These are phyloP conservation scores for Quercus mongolica DNA, from an alignment of 306 rosid species.

Conservation along the genomic window DNA sequence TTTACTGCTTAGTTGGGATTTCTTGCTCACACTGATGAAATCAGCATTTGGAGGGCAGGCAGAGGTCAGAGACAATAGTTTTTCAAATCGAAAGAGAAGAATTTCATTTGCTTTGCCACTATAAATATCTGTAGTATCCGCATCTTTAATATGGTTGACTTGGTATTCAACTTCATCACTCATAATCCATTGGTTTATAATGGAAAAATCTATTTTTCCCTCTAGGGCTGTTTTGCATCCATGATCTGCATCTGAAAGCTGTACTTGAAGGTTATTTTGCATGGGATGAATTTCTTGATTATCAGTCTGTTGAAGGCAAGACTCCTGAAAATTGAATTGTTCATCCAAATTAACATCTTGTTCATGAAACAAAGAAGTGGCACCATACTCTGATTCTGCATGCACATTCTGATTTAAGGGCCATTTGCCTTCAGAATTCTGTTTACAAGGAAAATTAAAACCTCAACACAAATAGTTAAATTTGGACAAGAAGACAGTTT, in stretches of 20 bases:
- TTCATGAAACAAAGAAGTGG: slow-evolving; percentile 25
- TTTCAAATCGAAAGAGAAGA: slow-evolving; percentile 44
- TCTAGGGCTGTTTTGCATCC: slow-evolving; percentile 24
- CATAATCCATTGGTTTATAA: slow-evolving; percentile 67
- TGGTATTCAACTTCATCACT: slow-evolving; percentile 83
- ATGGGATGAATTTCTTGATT: slow-evolving; percentile 21
- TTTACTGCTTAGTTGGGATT: slow-evolving; percentile 41
- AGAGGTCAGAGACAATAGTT: slow-evolving; percentile 39
- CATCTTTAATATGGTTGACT: slow-evolving; percentile 26
- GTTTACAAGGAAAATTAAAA: slow-evolving; percentile 25
- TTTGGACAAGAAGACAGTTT: not conserved
- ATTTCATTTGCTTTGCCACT: slow-evolving; percentile 24
- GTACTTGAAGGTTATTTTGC: slow-evolving; percentile 30
- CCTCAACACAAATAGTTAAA: slow-evolving; percentile 10
- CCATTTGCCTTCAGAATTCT: slow-evolving; percentile 44
- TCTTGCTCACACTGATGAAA: slow-evolving; percentile 31
- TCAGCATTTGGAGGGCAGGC: slow-evolving; percentile 29
- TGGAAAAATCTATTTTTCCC: slow-evolving; percentile 53
- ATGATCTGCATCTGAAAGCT: slow-evolving; percentile 27
- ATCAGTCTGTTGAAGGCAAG: slow-evolving; percentile 19
- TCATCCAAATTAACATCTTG: slow-evolving; percentile 33
- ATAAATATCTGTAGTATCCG: slow-evolving; percentile 7
- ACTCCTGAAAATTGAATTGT: slow-evolving; percentile 25
- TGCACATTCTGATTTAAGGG: slow-evolving; percentile 32
- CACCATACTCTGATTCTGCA: slow-evolving; percentile 25